Evolutionary conservation across 176 grass and related monocot species (phyloP).

Genomic region (Zoysia pacifica): DNA sequence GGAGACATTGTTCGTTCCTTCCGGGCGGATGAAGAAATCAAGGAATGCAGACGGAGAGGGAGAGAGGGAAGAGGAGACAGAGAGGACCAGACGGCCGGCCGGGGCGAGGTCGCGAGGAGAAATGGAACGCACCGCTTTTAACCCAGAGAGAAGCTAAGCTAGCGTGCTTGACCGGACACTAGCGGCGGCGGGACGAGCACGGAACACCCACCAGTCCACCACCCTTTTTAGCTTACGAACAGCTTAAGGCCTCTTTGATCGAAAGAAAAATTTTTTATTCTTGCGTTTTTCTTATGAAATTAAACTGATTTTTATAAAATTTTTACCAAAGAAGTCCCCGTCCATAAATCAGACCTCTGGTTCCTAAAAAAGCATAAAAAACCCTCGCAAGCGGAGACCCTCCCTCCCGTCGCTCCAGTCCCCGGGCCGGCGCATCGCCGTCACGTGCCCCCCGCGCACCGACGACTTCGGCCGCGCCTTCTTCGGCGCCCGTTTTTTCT

Average conservation of each 20-base stretch:
- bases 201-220: no score
- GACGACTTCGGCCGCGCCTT: conserved; percentile 36
- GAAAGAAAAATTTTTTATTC: no score
- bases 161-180: conserved; percentile 33
- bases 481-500: background rate
- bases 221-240: no score
- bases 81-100: background rate
- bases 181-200: background rate
- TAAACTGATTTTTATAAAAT: no score
- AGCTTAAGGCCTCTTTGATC: no score
- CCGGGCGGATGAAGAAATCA: background rate
- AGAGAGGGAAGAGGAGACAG: background rate
- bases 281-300: no score
- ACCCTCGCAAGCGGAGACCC: conserved; percentile 27
- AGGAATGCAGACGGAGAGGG: background rate
- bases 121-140: conserved; percentile 7
- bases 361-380: background rate
- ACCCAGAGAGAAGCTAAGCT: conserved; percentile 16
- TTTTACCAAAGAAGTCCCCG: no score
- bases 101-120: background rate
- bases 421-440: conserved; percentile 38
- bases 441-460: conserved; percentile 62
- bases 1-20: conserved; percentile 44
- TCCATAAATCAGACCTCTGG: no score
- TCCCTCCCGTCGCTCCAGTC: background rate